Evolutionary conservation across 2,329 filamentous ascomycete species (phyloP).

Genomic region (Fusarium luffae): DNA sequence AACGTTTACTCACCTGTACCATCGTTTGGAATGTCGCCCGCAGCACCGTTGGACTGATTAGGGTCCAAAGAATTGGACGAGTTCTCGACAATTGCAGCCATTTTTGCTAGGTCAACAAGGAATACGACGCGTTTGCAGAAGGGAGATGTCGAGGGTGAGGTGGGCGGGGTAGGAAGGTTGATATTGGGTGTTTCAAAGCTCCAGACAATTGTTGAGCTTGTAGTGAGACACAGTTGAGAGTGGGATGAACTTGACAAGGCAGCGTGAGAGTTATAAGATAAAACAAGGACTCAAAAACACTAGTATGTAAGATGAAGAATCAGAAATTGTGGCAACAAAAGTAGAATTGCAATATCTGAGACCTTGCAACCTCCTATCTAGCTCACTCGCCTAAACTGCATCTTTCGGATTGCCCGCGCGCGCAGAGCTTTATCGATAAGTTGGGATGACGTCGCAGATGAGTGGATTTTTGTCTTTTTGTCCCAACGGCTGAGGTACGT

Average conservation of each 20-base stretch:
- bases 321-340: conserved; percentile 31
- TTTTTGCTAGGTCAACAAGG: conserved; percentile 41
- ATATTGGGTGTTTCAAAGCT: conserved; percentile 39
- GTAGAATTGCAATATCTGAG: conserved; percentile 40
- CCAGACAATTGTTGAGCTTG: conserved; percentile 38
- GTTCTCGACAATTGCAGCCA: conserved; percentile 51
- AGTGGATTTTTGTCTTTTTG: conserved; percentile 31
- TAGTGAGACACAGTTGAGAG: conserved; percentile 38
- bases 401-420: conserved; percentile 20
- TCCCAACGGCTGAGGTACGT: conserved; percentile 43
- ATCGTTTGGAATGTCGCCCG: conserved; percentile 69
- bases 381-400: conserved; percentile 32
- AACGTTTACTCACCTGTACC: conserved; percentile 70
- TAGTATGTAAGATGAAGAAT: conserved; percentile 22
- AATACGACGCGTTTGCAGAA: conserved; percentile 30
- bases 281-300: conserved; percentile 30
- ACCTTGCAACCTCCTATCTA: conserved; percentile 40
- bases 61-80: conserved; percentile 58
- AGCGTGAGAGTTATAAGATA: conserved; percentile 9
- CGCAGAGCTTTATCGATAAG: conserved; percentile 48
- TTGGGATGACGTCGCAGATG: conserved; percentile 44
- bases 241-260: conserved; percentile 22
- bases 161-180: conserved; percentile 41
- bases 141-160: conserved; percentile 36
- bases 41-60: conserved; percentile 53